phyloP scores from a whole-genome alignment of 129 eudicot genomes.

The Erigeron canadensis region DNA sequence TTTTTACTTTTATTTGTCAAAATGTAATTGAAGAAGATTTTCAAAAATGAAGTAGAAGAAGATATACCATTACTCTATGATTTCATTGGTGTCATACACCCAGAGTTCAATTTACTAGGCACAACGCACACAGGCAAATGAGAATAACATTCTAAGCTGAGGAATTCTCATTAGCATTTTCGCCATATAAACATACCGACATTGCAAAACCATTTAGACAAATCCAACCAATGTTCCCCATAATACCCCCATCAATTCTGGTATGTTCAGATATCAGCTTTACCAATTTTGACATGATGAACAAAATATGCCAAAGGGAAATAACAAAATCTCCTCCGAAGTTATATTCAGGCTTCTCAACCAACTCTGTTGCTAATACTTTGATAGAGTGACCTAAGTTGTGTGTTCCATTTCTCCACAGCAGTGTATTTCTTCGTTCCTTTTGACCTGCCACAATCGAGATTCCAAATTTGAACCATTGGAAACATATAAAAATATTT shows the following conservation, averaged over 20 bases:
- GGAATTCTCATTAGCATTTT: background rate
- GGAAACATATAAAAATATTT: background rate
- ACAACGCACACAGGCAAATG: background rate
- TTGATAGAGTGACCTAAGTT: constrained; percentile 80
- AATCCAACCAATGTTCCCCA: constrained; percentile 14
- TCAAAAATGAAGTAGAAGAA: too few species aligned
- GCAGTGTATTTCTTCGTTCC: constrained; percentile 95
- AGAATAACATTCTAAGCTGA: constrained; percentile 1
- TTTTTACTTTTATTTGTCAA: too few species aligned
- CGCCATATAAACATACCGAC: constrained; percentile 5
- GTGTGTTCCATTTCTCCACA: constrained; percentile 95
- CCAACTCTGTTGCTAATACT: constrained; percentile 76
- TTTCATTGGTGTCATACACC: background rate
- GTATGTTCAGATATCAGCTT: constrained; percentile 28
- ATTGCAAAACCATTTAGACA: constrained; percentile 7
- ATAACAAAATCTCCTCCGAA: constrained; percentile 22
- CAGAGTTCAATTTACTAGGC: background rate
- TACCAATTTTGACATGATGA: constrained; percentile 31
- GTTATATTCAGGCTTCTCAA: constrained; percentile 38
- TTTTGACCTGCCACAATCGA: constrained; percentile 65
- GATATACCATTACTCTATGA: too few species aligned
- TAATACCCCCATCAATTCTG: constrained; percentile 16
- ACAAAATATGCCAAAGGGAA: constrained; percentile 34
- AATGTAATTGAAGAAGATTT: too few species aligned
- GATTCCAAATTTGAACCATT: constrained; percentile 12